A percentile compares a stretch with the other conserved stretches of the same genome.
These are phyloP conservation scores for Phoenix roebelenii DNA, from an alignment of 176 grass and related monocot species.

Conservation along the genomic window DNA sequence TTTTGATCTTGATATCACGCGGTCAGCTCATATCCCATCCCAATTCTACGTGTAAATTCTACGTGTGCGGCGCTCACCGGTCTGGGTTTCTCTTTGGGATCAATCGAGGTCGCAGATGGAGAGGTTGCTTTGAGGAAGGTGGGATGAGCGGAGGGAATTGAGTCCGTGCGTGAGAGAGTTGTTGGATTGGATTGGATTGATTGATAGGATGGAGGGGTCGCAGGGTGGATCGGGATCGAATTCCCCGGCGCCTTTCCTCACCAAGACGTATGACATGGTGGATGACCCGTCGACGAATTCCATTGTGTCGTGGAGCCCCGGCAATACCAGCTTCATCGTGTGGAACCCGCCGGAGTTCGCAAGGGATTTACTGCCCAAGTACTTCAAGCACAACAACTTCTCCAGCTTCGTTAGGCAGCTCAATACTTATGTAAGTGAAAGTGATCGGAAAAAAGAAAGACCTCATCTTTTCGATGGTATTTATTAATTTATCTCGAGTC, in stretches of 20 bases:
- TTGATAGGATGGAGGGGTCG: conserved; percentile 26
- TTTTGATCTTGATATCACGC: too few relatives aligned
- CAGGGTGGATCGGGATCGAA: conserved; percentile 18
- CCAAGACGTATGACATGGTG: conserved; percentile 99
- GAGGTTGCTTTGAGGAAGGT: too few relatives aligned
- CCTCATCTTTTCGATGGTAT: neutral
- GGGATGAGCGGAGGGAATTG: too few relatives aligned
- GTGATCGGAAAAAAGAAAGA: neutral
- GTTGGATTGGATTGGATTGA: conserved; percentile 2
- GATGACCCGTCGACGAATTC: conserved; percentile 68
- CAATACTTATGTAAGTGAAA: conserved; percentile 89
- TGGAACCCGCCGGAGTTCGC: conserved; percentile 63
- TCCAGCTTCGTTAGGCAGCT: conserved; percentile 96
- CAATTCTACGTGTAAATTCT: too few relatives aligned
- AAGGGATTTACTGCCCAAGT: conserved; percentile 84
- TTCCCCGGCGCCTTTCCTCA: conserved; percentile 79
- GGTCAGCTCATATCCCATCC: too few relatives aligned
- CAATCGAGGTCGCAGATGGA: too few relatives aligned
- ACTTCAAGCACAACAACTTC: conserved; percentile 99
- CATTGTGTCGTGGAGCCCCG: conserved; percentile 63
- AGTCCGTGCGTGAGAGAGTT: too few relatives aligned
- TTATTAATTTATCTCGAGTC: too few relatives aligned
- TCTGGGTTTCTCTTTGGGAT: too few relatives aligned
- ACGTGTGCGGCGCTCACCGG: too few relatives aligned
- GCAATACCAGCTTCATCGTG: conserved; percentile 68